Percentiles rank a stretch among this genome's conserved stretches.
Conservation (phyloP, 139 green algal species). For the Yamagishiella unicocca region DNA sequence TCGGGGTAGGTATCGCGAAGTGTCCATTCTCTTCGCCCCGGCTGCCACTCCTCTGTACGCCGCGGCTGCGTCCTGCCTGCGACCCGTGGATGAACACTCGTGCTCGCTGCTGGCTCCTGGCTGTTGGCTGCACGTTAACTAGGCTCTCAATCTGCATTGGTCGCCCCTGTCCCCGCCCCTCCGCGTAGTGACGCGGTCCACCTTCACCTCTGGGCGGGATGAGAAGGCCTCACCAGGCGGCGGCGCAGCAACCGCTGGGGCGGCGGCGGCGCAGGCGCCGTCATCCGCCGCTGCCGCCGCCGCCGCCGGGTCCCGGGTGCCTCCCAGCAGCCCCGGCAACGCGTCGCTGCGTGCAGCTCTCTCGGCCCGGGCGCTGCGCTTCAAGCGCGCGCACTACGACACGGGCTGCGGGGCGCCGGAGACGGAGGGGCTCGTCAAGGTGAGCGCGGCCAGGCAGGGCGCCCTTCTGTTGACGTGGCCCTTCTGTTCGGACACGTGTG, state of each 20-base stretch:
- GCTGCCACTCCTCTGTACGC: no score
- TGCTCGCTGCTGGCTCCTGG: no score
- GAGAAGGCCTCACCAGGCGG: neutral
- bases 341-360: neutral
- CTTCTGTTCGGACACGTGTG: no score
- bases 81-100: no score
- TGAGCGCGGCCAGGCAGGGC: no score
- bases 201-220: neutral
- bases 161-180: no score
- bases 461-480: no score
- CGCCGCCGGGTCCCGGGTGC: neutral
- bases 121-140: no score
- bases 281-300: neutral
- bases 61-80: no score
- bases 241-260: neutral
- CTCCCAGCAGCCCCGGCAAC: neutral
- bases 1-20: no score
- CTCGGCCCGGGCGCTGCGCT: constrained; percentile 14
- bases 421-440: constrained; percentile 49
- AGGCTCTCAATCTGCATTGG: no score
- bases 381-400: constrained; percentile 47
- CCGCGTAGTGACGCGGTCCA: neutral
- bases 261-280: neutral
- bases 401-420: constrained; percentile 27
- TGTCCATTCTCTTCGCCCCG: no score